Conservation (phyloP, 306 rosid species). For the Sphenostylis stenocarpa region DNA sequence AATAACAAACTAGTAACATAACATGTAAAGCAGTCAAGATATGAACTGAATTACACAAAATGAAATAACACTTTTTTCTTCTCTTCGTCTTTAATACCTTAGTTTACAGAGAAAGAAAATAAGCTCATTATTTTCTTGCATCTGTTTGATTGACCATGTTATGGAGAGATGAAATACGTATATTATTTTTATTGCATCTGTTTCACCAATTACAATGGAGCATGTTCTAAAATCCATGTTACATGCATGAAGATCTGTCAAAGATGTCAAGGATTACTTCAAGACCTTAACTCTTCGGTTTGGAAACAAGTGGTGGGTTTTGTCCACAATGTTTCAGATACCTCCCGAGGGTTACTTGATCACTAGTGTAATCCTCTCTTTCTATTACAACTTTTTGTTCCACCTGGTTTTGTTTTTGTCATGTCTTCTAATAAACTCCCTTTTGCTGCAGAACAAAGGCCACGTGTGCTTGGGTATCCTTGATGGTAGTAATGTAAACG, state of each 20-base stretch:
- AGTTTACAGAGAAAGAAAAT: not conserved
- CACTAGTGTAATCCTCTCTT: constrained; percentile 51
- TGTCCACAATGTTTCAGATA: constrained; percentile 57
- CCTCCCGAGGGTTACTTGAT: constrained; percentile 77
- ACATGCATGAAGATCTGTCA: constrained; percentile 56
- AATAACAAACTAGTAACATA: not conserved
- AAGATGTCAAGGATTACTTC: constrained; percentile 65
- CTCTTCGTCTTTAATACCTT: not conserved
- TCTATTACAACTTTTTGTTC: constrained; percentile 18
- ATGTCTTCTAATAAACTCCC: constrained; percentile 19
- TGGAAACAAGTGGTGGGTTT: constrained; percentile 76
- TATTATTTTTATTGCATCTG: constrained; percentile 25
- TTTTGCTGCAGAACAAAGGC: constrained; percentile 62
- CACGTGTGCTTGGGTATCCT: constrained; percentile 84
- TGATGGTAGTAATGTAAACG: constrained; percentile 69
- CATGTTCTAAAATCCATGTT: not conserved
- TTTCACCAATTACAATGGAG: constrained; percentile 13
- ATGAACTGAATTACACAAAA: not conserved
- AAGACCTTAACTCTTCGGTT: constrained; percentile 66
- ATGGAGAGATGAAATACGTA: not conserved
- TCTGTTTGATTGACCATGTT: constrained; percentile 2
- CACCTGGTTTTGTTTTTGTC: constrained; percentile 4
- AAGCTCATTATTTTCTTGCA: constrained; percentile 14
- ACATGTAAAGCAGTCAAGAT: not conserved
- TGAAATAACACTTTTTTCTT: not conserved